Percentiles rank a stretch among this genome's conserved stretches.
These are phyloP conservation scores for Glonium stellatum DNA, from an alignment of 495 filamentous ascomycete genomes.

Conservation along the genomic window DNA sequence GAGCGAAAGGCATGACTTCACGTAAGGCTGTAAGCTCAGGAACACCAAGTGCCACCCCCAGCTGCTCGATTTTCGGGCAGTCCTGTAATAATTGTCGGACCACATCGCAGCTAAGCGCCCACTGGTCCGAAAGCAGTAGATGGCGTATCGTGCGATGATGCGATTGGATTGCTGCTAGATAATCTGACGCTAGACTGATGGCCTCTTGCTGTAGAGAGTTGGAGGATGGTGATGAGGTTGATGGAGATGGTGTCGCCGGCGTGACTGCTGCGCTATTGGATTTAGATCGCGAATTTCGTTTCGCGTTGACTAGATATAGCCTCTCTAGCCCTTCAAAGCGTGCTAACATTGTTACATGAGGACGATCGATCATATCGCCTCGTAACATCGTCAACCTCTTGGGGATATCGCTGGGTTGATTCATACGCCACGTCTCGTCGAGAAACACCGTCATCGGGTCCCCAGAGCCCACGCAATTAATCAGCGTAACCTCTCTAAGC, in stretches of 20 bases:
- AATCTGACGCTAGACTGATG: slow-evolving; percentile 28
- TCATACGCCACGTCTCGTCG: slow-evolving; percentile 45
- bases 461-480: slow-evolving; percentile 43
- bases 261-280: slow-evolving; percentile 16
- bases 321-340: slow-evolving; percentile 24
- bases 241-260: slow-evolving; percentile 5
- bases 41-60: slow-evolving; percentile 29
- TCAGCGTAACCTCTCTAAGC: slow-evolving; percentile 46
- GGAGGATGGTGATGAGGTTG: slow-evolving; percentile 3
- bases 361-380: slow-evolving; percentile 39
- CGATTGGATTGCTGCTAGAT: slow-evolving; percentile 29
- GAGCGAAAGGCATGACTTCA: slow-evolving; percentile 27
- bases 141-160: slow-evolving; percentile 48
- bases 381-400: slow-evolving; percentile 35
- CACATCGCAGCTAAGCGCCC: slow-evolving; percentile 45
- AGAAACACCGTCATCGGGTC: slow-evolving; percentile 48
- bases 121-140: slow-evolving; percentile 51
- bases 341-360: slow-evolving; percentile 14
- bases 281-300: slow-evolving; percentile 3
- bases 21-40: slow-evolving; percentile 20
- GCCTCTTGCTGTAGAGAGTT: slow-evolving; percentile 20
- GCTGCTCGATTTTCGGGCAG: slow-evolving; percentile 55
- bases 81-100: slow-evolving; percentile 46
- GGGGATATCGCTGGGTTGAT: slow-evolving; percentile 25
- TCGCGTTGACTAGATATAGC: slow-evolving; percentile 28